A percentile compares a stretch with the other conserved stretches of the same genome.
phyloP scores from a whole-genome alignment of 371 early-diverging fungal genomes.

The Cokeromyces recurvatus region DNA sequence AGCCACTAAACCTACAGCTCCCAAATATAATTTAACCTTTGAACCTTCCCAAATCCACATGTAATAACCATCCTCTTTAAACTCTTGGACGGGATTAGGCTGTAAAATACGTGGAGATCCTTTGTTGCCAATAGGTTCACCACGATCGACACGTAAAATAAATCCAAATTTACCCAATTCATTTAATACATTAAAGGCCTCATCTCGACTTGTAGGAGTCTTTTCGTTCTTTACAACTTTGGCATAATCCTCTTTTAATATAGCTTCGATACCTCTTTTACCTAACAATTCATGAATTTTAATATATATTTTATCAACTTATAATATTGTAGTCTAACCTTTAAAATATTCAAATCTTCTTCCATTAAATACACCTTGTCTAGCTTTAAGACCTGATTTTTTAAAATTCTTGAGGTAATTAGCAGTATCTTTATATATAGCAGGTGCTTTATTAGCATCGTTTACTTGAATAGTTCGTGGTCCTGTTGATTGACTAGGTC shows the following conservation, averaged over 20 bases:
- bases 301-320: not conserved
- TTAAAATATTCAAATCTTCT: constrained; percentile 90
- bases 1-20: constrained; percentile 72
- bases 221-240: constrained; percentile 44
- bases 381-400: constrained; percentile 69
- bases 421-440: constrained; percentile 29
- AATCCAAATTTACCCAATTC: constrained; percentile 68
- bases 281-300: not conserved
- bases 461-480: constrained; percentile 28
- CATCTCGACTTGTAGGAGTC: constrained; percentile 54
- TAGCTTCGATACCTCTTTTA: constrained; percentile 75
- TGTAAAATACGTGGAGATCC: constrained; percentile 50
- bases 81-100: constrained; percentile 63
- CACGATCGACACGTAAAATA: constrained; percentile 70
- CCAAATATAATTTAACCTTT: constrained; percentile 66
- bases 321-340: constrained; percentile 42
- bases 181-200: constrained; percentile 62
- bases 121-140: constrained; percentile 49
- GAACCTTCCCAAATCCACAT: constrained; percentile 96
- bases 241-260: constrained; percentile 69
- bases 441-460: constrained; percentile 42
- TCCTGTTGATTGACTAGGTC: constrained; percentile 2
- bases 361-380: constrained; percentile 89
- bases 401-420: constrained; percentile 37
- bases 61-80: constrained; percentile 83